phyloP scores from a whole-genome alignment of 768 basidiomycete species.

The Mycena filopes region DNA sequence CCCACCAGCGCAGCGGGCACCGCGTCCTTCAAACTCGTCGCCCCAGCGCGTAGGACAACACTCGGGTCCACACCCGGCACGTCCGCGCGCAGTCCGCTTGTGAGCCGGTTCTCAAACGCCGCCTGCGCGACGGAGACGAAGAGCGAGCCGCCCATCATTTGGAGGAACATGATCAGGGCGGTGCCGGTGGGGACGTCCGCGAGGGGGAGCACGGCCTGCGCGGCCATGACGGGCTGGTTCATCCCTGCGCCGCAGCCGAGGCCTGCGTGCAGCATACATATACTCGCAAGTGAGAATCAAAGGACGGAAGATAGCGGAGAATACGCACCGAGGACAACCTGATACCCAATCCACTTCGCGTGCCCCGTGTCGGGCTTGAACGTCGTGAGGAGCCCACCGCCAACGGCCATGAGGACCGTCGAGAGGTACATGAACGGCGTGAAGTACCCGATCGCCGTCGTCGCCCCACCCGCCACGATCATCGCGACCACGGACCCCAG shows the following conservation, averaged over 20 bases:
- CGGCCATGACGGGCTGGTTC: constrained; percentile 26
- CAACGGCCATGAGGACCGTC: constrained; percentile 21
- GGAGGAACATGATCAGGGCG: constrained; percentile 21
- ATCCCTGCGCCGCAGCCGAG: constrained; percentile 16
- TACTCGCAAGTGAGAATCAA: too few species aligned
- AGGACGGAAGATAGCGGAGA: background rate
- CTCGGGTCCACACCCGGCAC: constrained; percentile 19
- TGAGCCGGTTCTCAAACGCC: constrained; percentile 25
- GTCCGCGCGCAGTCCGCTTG: constrained; percentile 5
- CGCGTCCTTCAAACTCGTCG: constrained; percentile 20
- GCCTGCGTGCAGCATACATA: background rate
- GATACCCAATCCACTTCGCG: constrained; percentile 21
- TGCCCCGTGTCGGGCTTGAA: constrained; percentile 16
- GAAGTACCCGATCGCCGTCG: constrained; percentile 24
- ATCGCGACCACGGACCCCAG: constrained; percentile 16
- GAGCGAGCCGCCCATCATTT: constrained; percentile 27
- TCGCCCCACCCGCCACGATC: constrained; percentile 10
- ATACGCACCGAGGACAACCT: constrained; percentile 17
- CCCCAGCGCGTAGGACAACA: constrained; percentile 23
- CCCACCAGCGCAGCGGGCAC: background rate
- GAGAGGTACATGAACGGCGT: constrained; percentile 22
- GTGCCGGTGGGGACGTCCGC: constrained; percentile 28
- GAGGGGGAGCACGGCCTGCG: constrained; percentile 18
- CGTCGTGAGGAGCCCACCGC: constrained; percentile 21
- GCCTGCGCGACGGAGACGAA: constrained; percentile 29